These are phyloP conservation scores for Blastocystis sp. DNA, from an alignment of 352 stramenopile species.

Conservation along the genomic window DNA sequence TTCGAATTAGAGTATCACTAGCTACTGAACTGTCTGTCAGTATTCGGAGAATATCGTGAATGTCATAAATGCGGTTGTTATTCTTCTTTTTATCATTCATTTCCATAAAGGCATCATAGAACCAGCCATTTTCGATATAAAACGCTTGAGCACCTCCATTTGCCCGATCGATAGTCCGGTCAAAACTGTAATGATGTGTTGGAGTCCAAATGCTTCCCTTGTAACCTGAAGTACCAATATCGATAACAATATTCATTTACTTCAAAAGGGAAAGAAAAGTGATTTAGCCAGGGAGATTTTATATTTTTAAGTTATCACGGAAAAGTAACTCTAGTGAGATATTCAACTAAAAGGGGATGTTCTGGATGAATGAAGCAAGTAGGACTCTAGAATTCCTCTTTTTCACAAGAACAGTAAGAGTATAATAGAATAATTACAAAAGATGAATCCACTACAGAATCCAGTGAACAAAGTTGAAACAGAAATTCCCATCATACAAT, in stretches of 20 bases:
- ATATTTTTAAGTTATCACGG: no score
- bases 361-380: no score
- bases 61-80: slow-evolving; percentile 23
- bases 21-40: background rate
- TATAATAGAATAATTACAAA: no score
- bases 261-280: no score
- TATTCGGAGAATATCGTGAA: background rate
- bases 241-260: slow-evolving; percentile 30
- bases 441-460: no score
- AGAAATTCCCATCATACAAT: no score
- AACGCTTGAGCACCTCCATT: background rate
- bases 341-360: no score
- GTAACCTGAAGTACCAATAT: slow-evolving; percentile 47
- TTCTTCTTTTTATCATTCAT: background rate
- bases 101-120: background rate
- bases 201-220: background rate
- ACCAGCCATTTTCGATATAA: background rate
- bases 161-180: background rate
- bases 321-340: no score
- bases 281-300: no score
- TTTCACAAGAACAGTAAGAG: no score
- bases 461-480: no score
- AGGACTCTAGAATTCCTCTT: no score
- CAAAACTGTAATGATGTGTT: slow-evolving; percentile 14
- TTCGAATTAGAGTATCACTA: background rate